These are phyloP conservation scores for Beauveria asiatica DNA, from an alignment of 2,329 filamentous ascomycete species.

Conservation along the genomic window DNA sequence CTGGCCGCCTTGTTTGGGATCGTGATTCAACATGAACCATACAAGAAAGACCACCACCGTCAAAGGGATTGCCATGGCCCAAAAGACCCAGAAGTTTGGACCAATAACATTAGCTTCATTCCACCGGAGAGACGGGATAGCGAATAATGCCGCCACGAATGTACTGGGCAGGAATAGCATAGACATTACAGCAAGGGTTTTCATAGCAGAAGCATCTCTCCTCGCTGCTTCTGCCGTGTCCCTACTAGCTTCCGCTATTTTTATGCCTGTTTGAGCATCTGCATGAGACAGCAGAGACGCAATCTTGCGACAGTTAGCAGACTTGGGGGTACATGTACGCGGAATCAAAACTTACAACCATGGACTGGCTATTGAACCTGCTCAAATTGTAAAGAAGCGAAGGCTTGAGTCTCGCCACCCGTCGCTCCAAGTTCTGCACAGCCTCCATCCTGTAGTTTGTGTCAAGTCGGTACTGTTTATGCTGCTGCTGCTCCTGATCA, in stretches of 20 bases:
- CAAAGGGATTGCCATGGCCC: neutral
- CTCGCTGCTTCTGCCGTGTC: neutral
- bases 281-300: neutral
- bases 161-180: neutral
- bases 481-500: neutral
- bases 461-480: neutral
- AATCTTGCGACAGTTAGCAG: neutral
- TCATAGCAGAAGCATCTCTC: neutral
- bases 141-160: neutral
- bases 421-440: neutral
- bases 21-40: neutral
- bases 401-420: neutral
- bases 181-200: neutral
- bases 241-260: neutral
- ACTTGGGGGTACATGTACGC: neutral
- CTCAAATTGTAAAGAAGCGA: neutral
- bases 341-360: neutral
- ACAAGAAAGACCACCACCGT: neutral
- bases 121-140: neutral
- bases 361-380: neutral
- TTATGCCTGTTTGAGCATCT: neutral
- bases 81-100: neutral
- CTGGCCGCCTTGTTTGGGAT: no score
- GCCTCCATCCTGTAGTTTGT: neutral
- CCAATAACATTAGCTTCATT: neutral